phyloP scores from a whole-genome alignment of 768 basidiomycete genomes.

The Leccinum arenicola region DNA sequence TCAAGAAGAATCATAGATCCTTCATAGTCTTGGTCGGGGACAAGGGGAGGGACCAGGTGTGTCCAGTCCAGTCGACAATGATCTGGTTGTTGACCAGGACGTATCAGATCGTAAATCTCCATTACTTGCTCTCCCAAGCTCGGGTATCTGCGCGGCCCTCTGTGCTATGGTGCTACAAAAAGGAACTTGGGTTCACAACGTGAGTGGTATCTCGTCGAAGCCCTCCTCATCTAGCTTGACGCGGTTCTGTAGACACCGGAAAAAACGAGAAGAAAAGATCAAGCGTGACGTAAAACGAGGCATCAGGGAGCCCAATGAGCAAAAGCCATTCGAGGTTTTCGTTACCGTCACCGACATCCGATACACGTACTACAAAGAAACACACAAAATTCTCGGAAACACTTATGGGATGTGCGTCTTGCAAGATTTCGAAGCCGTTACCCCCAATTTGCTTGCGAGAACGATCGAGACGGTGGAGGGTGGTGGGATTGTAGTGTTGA shows the following conservation, averaged over 20 bases:
- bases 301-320: slow-evolving; percentile 89
- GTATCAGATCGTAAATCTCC: slow-evolving; percentile 84
- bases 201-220: slow-evolving; percentile 32
- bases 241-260: slow-evolving; percentile 66
- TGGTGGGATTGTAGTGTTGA: slow-evolving; percentile 82
- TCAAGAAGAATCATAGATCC: slow-evolving; percentile 87
- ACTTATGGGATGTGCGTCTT: slow-evolving; percentile 97
- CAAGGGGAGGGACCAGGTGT: slow-evolving; percentile 85
- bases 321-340: slow-evolving; percentile 97
- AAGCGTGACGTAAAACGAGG: slow-evolving; percentile 96
- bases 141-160: slow-evolving; percentile 85
- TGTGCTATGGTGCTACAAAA: slow-evolving; percentile 99
- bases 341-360: slow-evolving; percentile 98
- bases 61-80: slow-evolving; percentile 15
- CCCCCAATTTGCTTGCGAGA: slow-evolving; percentile 92
- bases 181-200: slow-evolving; percentile 96
- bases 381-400: slow-evolving; percentile 93
- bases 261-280: slow-evolving; percentile 95
- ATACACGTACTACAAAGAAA: slow-evolving; percentile 99
- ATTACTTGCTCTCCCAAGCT: slow-evolving; percentile 91
- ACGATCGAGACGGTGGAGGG: slow-evolving; percentile 99
- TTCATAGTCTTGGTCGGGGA: slow-evolving; percentile 98
- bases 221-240: not conserved
- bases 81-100: not conserved
- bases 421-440: slow-evolving; percentile 98